Conservation (phyloP, 768 basidiomycete species). For the Mycena vitilis region DNA sequence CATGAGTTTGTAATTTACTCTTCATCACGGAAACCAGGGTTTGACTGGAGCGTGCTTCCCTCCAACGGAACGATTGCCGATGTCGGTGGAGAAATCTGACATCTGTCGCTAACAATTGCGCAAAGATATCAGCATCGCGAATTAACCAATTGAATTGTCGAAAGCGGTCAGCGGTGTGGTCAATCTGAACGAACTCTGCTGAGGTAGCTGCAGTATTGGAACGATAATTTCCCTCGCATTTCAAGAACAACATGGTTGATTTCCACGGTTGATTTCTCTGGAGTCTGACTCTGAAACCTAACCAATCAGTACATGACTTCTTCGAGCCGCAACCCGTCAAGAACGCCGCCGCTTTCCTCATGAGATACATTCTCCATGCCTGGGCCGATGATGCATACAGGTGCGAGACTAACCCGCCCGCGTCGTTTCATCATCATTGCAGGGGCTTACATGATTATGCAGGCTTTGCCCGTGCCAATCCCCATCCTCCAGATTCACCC, state of each 20-base stretch:
- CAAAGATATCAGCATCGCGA: slow-evolving; percentile 4
- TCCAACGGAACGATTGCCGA: not conserved
- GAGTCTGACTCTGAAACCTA: no score
- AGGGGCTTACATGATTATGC: no score
- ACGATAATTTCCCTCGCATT: not conserved
- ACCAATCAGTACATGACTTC: slow-evolving; percentile 35
- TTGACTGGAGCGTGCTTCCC: not conserved
- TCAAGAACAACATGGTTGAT: slow-evolving; percentile 4
- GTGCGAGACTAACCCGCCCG: no score
- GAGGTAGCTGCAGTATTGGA: slow-evolving; percentile 8
- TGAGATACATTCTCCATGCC: slow-evolving; percentile 46
- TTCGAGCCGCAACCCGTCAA: slow-evolving; percentile 42
- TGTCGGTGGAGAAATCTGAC: slow-evolving; percentile 9
- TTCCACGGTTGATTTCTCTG: not conserved
- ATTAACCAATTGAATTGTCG: not conserved
- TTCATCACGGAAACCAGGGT: not conserved
- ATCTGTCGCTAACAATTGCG: not conserved
- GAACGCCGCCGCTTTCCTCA: slow-evolving; percentile 43
- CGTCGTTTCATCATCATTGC: no score
- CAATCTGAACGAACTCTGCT: not conserved
- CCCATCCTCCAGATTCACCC: no score
- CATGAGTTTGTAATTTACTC: not conserved
- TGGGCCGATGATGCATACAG: no score
- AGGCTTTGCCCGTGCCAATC: no score
- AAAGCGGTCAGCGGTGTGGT: no score